Percentiles rank a stretch among this genome's conserved stretches.
These are phyloP conservation scores for Chamaenerion angustifolium DNA, from an alignment of 345 rosid species.

Conservation along the genomic window DNA sequence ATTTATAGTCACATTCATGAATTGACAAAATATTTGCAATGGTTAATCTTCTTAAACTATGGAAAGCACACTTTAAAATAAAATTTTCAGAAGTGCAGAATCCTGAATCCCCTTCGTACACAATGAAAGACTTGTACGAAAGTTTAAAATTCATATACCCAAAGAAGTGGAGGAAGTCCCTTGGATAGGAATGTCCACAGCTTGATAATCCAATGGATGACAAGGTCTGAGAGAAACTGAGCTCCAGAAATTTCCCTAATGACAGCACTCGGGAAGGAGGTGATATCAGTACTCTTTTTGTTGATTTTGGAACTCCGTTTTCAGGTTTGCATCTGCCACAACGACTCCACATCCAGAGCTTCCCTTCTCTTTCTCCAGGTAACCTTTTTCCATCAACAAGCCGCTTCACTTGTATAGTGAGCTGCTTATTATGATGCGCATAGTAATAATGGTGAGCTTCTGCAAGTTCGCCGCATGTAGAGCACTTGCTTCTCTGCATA, in stretches of 20 bases:
- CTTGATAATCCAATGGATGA: constrained; percentile 29
- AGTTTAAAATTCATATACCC: constrained; percentile 42
- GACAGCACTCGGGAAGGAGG: constrained; percentile 66
- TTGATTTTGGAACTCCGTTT: constrained; percentile 34
- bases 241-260: constrained; percentile 91
- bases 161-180: constrained; percentile 79
- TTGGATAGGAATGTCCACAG: constrained; percentile 77
- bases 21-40: too few species aligned
- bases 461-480: constrained; percentile 45
- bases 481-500: constrained; percentile 60
- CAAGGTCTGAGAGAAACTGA: constrained; percentile 51
- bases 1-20: too few species aligned
- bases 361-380: constrained; percentile 61
- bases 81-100: too few species aligned
- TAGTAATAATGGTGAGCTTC: constrained; percentile 73
- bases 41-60: too few species aligned
- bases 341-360: constrained; percentile 98
- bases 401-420: constrained; percentile 56
- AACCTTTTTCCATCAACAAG: constrained; percentile 24
- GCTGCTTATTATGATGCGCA: constrained; percentile 73
- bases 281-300: constrained; percentile 75
- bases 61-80: too few species aligned
- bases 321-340: constrained; percentile 62
- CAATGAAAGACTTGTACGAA: too few species aligned
- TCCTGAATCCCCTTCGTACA: too few species aligned